These are phyloP conservation scores for Hanseniaspora vineae DNA, from an alignment of 805 yeast species.

Conservation along the genomic window DNA sequence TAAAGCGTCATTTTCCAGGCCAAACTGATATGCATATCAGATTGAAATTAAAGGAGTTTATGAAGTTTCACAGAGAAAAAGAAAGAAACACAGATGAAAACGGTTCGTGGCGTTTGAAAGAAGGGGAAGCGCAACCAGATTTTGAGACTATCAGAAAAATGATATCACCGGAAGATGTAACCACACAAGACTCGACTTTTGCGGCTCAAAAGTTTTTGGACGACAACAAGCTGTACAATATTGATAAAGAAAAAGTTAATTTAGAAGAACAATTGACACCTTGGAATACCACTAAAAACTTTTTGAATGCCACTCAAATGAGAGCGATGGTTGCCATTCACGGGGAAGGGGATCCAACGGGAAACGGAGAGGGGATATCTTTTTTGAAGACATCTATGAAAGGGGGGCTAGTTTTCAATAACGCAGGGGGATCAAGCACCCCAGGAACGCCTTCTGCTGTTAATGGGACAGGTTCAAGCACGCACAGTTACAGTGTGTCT, in stretches of 20 bases:
- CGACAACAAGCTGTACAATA: constrained; percentile 51
- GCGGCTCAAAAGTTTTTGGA: constrained; percentile 82
- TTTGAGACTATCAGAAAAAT: constrained; percentile 69
- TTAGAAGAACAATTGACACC: constrained; percentile 81
- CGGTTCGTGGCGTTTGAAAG: constrained; percentile 85
- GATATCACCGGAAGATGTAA: constrained; percentile 85
- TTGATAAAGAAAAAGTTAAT: constrained; percentile 38
- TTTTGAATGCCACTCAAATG: constrained; percentile 87
- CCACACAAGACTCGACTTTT: constrained; percentile 82
- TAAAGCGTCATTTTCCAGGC: constrained; percentile 87
- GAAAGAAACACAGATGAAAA: constrained; percentile 1
- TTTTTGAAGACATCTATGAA: constrained; percentile 87
- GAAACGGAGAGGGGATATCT: constrained; percentile 80
- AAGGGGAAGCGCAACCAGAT: constrained; percentile 49
- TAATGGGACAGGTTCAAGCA: constrained; percentile 32
- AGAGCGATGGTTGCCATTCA: constrained; percentile 92
- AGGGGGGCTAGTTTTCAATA: constrained; percentile 54
- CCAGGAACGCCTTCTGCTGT: constrained; percentile 22
- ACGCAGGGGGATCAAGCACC: constrained; percentile 13
- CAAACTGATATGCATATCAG: constrained; percentile 96
- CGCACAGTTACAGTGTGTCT: constrained; percentile 70
- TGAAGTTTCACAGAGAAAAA: constrained; percentile 91
- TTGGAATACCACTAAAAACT: constrained; percentile 89
- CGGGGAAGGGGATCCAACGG: constrained; percentile 92
- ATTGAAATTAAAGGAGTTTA: constrained; percentile 88